Conservation (phyloP, 202 grass and related monocot species). For the Carex arenaria region DNA sequence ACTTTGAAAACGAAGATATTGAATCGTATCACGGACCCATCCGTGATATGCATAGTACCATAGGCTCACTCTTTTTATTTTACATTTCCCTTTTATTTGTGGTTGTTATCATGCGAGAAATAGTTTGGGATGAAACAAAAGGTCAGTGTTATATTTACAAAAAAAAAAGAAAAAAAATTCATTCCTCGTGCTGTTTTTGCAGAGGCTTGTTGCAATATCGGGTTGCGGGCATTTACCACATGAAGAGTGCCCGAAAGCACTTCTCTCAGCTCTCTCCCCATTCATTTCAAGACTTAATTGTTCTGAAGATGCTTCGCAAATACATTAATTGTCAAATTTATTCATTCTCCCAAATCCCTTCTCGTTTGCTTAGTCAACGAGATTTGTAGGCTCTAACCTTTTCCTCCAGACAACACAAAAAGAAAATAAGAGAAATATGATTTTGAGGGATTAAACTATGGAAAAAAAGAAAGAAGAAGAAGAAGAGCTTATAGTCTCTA, state of each 20-base stretch:
- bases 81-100: neutral
- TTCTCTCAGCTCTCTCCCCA: conserved; percentile 75
- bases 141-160: neutral
- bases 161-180: no score
- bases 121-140: no score
- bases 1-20: no score
- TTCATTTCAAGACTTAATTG: conserved; percentile 82
- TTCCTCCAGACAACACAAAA: conserved; percentile 18
- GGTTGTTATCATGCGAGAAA: neutral
- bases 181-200: conserved; percentile 8
- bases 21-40: no score
- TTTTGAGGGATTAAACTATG: conserved; percentile 20
- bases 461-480: neutral
- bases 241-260: conserved; percentile 87
- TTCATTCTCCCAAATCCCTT: neutral
- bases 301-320: conserved; percentile 54
- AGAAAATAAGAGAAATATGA: conserved; percentile 20
- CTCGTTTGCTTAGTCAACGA: neutral
- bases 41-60: no score
- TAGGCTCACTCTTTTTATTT: no score
- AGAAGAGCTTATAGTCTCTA: neutral
- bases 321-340: conserved; percentile 40
- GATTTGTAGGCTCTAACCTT: conserved; percentile 25
- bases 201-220: conserved; percentile 86
- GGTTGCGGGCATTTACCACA: conserved; percentile 91